Conservation (phyloP, 2,329 filamentous ascomycete species). For the Fusarium sp. region DNA sequence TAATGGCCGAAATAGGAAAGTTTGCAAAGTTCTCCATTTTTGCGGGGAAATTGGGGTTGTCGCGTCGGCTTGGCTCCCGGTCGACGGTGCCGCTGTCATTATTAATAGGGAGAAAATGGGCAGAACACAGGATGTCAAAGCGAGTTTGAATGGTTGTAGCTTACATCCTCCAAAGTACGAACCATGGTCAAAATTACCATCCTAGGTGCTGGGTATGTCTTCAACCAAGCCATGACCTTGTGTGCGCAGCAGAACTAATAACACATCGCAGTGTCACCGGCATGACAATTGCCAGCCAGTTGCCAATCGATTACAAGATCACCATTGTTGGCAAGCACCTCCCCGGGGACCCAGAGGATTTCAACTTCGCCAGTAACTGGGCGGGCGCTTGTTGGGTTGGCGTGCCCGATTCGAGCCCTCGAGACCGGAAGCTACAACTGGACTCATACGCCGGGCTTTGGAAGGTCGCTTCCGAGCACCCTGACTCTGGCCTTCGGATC, state of each 20-base stretch:
- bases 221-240: neutral
- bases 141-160: neutral
- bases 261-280: neutral
- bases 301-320: neutral
- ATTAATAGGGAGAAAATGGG: neutral
- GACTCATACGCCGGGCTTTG: constrained; percentile 3
- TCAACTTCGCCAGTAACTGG: constrained; percentile 3
- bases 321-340: neutral
- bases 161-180: neutral
- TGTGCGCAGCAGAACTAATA: neutral
- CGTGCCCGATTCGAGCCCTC: neutral
- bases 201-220: neutral
- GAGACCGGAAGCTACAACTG: neutral
- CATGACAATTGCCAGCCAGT: neutral
- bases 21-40: neutral
- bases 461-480: constrained; percentile 2
- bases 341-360: neutral
- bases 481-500: constrained; percentile 4
- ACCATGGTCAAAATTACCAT: neutral
- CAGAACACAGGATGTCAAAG: neutral
- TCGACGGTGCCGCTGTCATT: neutral
- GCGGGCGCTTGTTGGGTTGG: neutral
- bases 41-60: neutral
- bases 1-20: neutral
- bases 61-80: neutral